Base-by-base conservation (phyloP, 768 basidiomycete genomes). In the Suillus brevipes region DNA sequence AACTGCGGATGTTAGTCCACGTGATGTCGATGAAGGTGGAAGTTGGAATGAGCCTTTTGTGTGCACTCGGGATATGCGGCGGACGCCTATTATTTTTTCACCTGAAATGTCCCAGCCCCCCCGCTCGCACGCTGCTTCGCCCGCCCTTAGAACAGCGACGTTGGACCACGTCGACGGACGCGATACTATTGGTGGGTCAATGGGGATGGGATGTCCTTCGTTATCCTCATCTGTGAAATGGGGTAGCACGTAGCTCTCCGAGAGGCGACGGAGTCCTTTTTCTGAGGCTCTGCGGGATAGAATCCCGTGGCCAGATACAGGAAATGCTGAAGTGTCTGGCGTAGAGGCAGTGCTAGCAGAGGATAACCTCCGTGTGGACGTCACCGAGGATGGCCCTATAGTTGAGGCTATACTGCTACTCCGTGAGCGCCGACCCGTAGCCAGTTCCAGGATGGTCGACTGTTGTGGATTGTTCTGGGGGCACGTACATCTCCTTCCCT, bases 231-330 rank as follows among this genome's bases (percentile, higher is more conserved):
- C 68, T 34, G 53, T 60, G 36, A 75, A 62, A 31, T 82, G 78
- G 8, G 84, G 81, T 73, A 79, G 61, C 83, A 73, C 60, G 76
- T 77, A 57, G 10, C 66, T 67, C 85, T 78, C 87, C 9, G 80
- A 78, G 13, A 80, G 79, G 59, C 87, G 84, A 31, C 87, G 82
- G 4, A 79, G 69, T 43, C 88, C 87, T 74, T 89, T 91, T 71
- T 92, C 92, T 3, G 89, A 90, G 25, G 83, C 82, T 59, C 91
- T 82, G 55, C 91, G 84, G 31, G 90, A 87, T 73, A 93, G 86
- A 45, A 89, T 83, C 23, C 90, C 94, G 71, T 92, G 92, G 3
- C 83, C 91, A 7, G 90, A 94, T 28, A 95, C 84, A 13, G 93
- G 93, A 73, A 93, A 95, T 10, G 85, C 79, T 6, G 84, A 77